phyloP scores from a whole-genome alignment of 306 rosid species.

The Fragaria vesca region DNA sequence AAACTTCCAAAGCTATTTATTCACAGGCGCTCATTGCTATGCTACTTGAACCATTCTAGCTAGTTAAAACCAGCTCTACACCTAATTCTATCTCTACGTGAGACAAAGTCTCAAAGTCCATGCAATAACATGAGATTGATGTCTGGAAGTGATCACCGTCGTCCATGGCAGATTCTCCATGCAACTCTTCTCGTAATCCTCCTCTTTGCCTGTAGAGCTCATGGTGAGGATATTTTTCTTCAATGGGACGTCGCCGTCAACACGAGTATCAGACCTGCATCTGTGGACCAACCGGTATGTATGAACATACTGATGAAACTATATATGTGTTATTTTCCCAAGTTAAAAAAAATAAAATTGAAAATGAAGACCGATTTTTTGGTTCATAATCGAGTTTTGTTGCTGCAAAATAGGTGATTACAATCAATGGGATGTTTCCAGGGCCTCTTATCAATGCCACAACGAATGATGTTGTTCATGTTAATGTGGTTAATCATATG shows the following conservation, averaged over 20 bases:
- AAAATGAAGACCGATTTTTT: neutral
- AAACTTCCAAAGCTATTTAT: neutral
- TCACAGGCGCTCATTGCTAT: conserved; percentile 8
- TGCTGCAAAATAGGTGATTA: conserved; percentile 38
- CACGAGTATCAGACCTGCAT: conserved; percentile 32
- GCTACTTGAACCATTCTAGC: neutral
- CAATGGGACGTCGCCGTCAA: conserved; percentile 54
- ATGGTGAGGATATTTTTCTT: conserved; percentile 36
- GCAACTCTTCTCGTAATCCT: conserved; percentile 19
- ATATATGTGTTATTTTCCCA: neutral
- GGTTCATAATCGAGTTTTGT: neutral
- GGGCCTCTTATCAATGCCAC: conserved; percentile 71
- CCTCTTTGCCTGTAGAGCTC: conserved; percentile 21
- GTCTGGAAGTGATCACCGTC: conserved; percentile 7
- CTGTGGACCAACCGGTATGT: conserved; percentile 44
- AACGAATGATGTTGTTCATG: conserved; percentile 49
- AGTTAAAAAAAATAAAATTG: no score
- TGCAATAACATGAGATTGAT: conserved; percentile 31
- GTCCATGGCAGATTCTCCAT: conserved; percentile 1
- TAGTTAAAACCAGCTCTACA: neutral
- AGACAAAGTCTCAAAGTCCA: conserved; percentile 9
- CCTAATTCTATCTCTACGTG: neutral
- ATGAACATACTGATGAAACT: neutral
- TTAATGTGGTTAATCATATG: conserved; percentile 52
- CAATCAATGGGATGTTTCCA: conserved; percentile 72